phyloP scores from a whole-genome alignment of 2,329 filamentous ascomycete genomes.

The Emydomyces testavorans region DNA sequence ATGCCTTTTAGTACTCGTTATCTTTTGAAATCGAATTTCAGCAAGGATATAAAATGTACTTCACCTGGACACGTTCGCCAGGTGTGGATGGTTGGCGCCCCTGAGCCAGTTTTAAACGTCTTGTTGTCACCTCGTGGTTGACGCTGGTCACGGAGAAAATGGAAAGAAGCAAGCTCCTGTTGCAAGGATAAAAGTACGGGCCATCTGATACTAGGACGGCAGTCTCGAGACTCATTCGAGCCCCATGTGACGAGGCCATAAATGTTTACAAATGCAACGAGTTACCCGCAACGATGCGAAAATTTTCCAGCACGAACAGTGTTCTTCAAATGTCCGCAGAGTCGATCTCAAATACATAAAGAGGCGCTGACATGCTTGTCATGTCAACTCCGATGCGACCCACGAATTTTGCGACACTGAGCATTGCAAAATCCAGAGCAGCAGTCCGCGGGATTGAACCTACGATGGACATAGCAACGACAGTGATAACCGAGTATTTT shows the following conservation, averaged over 20 bases:
- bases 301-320: constrained; percentile 32
- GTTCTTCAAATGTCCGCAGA: constrained; percentile 34
- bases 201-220: constrained; percentile 56
- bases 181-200: constrained; percentile 52
- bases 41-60: constrained; percentile 39
- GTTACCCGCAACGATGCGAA: constrained; percentile 34
- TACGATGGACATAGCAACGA: constrained; percentile 58
- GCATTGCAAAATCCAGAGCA: constrained; percentile 46
- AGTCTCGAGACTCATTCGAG: constrained; percentile 60
- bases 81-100: constrained; percentile 53
- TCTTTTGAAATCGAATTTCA: background rate
- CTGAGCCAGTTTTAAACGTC: constrained; percentile 50
- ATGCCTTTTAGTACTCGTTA: background rate
- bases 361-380: constrained; percentile 31
- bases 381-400: constrained; percentile 33
- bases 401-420: constrained; percentile 30
- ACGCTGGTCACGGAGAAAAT: constrained; percentile 62
- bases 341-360: constrained; percentile 30
- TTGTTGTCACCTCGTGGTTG: constrained; percentile 58
- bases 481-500: constrained; percentile 31
- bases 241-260: constrained; percentile 58
- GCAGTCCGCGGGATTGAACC: constrained; percentile 64
- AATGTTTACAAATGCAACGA: constrained; percentile 43
- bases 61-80: constrained; percentile 59
- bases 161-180: constrained; percentile 69